Conservation (phyloP, 306 rosid species). For the Quercus glauca region DNA sequence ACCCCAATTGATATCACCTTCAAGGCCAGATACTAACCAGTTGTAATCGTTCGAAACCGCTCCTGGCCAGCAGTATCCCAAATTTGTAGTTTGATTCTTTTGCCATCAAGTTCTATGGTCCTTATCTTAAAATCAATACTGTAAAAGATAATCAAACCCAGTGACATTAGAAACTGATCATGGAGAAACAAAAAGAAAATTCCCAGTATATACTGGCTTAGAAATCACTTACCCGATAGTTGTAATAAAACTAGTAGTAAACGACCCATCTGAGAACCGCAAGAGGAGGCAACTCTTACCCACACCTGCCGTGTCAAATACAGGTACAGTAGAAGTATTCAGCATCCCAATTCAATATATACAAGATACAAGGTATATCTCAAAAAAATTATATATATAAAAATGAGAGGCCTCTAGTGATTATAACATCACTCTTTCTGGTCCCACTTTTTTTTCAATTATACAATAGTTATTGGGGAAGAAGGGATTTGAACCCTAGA, state of each 20-base stretch:
- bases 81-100: slow-evolving; percentile 91
- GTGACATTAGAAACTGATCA: slow-evolving; percentile 26
- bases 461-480: no score
- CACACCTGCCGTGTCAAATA: slow-evolving; percentile 59
- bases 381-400: neutral
- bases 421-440: neutral
- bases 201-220: neutral
- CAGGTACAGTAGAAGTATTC: neutral
- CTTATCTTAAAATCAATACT: slow-evolving; percentile 97
- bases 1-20: neutral
- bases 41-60: slow-evolving; percentile 89
- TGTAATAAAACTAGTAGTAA: slow-evolving; percentile 92
- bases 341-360: neutral
- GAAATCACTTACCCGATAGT: slow-evolving; percentile 73
- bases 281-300: slow-evolving; percentile 97
- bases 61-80: slow-evolving; percentile 99
- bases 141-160: slow-evolving; percentile 28
- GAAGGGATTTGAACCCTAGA: no score
- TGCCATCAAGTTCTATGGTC: slow-evolving; percentile 93
- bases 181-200: slow-evolving; percentile 1
- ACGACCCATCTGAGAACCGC: slow-evolving; percentile 98
- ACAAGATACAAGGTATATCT: neutral
- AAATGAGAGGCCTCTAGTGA: neutral
- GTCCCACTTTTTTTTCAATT: neutral
- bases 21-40: slow-evolving; percentile 57